phyloP scores from a whole-genome alignment of 2,329 filamentous ascomycete species.

The Colletotrichum sp. region DNA sequence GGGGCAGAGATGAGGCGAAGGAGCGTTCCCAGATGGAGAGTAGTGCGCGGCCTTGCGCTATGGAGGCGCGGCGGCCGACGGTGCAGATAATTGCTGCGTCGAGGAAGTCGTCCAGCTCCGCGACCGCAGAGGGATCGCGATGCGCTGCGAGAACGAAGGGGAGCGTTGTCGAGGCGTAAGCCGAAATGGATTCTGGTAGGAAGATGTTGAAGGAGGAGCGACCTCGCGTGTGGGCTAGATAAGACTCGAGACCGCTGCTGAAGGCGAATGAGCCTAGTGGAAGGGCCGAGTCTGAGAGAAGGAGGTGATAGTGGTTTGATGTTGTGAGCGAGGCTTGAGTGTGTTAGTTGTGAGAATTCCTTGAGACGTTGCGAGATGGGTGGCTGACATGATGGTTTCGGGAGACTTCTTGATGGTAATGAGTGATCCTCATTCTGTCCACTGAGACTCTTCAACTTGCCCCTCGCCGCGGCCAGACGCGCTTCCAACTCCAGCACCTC shows the following conservation, averaged over 20 bases:
- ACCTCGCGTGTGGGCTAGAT: conserved; percentile 68
- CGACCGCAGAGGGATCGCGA: conserved; percentile 55
- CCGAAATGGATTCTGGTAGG: conserved; percentile 72
- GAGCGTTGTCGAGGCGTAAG: conserved; percentile 73
- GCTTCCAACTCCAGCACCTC: conserved; percentile 66
- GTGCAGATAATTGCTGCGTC: conserved; percentile 80
- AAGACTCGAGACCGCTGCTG: conserved; percentile 82
- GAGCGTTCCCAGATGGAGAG: conserved; percentile 79
- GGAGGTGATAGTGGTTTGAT: conserved; percentile 69
- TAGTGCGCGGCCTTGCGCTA: conserved; percentile 77
- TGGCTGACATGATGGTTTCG: conserved; percentile 25
- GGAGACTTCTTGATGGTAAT: not conserved
- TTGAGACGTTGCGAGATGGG: conserved; percentile 13
- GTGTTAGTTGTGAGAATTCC: not conserved
- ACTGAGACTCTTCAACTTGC: conserved; percentile 48
- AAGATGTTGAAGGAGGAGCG: conserved; percentile 66
- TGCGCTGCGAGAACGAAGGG: conserved; percentile 77
- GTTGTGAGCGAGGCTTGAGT: not conserved
- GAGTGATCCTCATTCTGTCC: conserved; percentile 22
- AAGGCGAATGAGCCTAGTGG: conserved; percentile 89
- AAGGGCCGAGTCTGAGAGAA: conserved; percentile 82
- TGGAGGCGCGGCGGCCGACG: conserved; percentile 77
- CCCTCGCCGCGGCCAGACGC: conserved; percentile 50
- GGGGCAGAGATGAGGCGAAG: conserved; percentile 50
- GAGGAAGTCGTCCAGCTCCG: conserved; percentile 72